phyloP scores from a whole-genome alignment of 352 stramenopile genomes.

The Globisporangium middletonii region DNA sequence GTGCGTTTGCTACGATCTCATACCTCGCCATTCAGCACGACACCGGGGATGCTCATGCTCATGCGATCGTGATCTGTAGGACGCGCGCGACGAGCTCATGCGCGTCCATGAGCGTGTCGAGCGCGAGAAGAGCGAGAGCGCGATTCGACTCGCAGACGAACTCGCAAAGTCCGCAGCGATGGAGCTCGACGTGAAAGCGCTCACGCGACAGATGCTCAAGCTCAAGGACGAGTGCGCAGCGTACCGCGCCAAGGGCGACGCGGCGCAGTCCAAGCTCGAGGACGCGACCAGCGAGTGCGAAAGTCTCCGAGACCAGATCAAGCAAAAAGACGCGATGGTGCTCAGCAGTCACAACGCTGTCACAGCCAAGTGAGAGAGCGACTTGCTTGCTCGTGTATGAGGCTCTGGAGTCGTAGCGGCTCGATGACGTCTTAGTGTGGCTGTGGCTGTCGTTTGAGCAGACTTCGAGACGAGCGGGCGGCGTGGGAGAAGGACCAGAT shows the following conservation, averaged over 20 bases:
- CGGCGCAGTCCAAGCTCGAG: conserved; percentile 51
- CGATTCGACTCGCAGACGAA: conserved; percentile 45
- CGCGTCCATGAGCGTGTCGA: conserved; percentile 24
- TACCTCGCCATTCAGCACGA: no score
- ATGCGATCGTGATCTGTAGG: conserved; percentile 17
- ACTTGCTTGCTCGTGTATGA: background rate
- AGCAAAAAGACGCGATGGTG: conserved; percentile 67
- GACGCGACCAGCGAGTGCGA: conserved; percentile 49
- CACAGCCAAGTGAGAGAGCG: conserved; percentile 32
- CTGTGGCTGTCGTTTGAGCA: conserved; percentile 7
- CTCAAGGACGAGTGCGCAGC: conserved; percentile 45
- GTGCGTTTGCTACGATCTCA: conserved; percentile 14
- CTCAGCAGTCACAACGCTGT: conserved; percentile 53
- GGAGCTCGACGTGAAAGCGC: conserved; percentile 57
- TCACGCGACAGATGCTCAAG: conserved; percentile 31
- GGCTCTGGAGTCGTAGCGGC: background rate
- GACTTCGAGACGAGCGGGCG: conserved; percentile 51
- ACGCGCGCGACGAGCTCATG: conserved; percentile 45
- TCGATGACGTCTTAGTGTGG: background rate
- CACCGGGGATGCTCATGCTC: background rate
- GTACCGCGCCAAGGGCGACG: conserved; percentile 41
- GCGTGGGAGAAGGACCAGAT: conserved; percentile 43
- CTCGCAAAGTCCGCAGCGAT: conserved; percentile 31
- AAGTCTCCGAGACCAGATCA: conserved; percentile 57
- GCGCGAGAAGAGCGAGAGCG: conserved; percentile 31